Conservation (phyloP, 2,329 filamentous ascomycete species). For the Didymella segeticola region DNA sequence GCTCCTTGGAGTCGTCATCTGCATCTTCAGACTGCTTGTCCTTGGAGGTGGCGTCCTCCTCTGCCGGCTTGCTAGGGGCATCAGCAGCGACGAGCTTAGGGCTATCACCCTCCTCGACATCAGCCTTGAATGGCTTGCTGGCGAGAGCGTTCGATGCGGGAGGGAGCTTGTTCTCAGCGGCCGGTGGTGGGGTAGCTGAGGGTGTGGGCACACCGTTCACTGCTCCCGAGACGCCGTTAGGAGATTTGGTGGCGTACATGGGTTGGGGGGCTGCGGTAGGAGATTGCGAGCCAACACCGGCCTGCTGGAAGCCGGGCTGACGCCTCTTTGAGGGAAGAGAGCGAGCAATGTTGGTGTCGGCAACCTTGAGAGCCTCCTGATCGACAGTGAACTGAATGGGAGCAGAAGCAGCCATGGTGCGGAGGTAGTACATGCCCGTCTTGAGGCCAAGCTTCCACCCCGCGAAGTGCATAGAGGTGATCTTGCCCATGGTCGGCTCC, state of each 20-base stretch:
- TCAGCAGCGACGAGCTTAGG: slow-evolving; percentile 80
- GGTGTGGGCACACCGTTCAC: slow-evolving; percentile 73
- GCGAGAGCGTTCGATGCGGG: slow-evolving; percentile 64
- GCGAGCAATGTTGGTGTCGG: slow-evolving; percentile 78
- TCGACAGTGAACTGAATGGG: slow-evolving; percentile 99
- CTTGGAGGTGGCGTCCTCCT: slow-evolving; percentile 65
- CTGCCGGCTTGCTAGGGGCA: slow-evolving; percentile 65
- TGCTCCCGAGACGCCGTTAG: slow-evolving; percentile 44
- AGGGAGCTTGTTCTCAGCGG: slow-evolving; percentile 55
- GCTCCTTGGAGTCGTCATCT: slow-evolving; percentile 72
- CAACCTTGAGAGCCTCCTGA: slow-evolving; percentile 89
- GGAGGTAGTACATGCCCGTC: slow-evolving; percentile 99
- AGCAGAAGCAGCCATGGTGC: slow-evolving; percentile 93
- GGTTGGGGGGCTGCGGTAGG: slow-evolving; percentile 70
- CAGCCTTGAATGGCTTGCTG: slow-evolving; percentile 75
- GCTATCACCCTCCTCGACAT: slow-evolving; percentile 77
- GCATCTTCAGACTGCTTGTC: slow-evolving; percentile 75
- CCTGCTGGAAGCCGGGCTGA: slow-evolving; percentile 35
- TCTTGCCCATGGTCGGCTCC: slow-evolving; percentile 99
- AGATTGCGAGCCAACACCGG: slow-evolving; percentile 53
- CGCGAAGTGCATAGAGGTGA: slow-evolving; percentile 98
- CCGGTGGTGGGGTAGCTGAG: slow-evolving; percentile 69
- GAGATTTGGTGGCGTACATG: slow-evolving; percentile 67
- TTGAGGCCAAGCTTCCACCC: slow-evolving; percentile 99
- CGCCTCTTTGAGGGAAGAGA: slow-evolving; percentile 73